Evolutionary conservation across 768 basidiomycete species (phyloP), one percentile per base, ranked within the genome.

Genomic region (Tricholomella constricta): DNA sequence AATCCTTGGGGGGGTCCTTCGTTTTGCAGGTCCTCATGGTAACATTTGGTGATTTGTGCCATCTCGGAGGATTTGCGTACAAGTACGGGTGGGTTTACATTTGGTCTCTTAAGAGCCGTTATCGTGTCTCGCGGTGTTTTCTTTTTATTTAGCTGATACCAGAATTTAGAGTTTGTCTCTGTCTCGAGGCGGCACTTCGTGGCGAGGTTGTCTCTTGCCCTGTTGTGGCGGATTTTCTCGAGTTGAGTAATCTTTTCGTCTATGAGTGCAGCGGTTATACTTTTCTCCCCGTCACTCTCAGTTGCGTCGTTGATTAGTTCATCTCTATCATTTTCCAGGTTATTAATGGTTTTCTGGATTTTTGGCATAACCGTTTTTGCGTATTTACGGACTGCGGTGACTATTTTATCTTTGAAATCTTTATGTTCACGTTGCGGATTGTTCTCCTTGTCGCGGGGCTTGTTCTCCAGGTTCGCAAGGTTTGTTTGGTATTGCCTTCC

Each of bases 1-100:
- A 40, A 29, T 38, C 52, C 35, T 15, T 56, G 26, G 38, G 35
- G 6, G 43, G 32, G 14, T n/a, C 48, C 61, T 26, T 48, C 49
- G 11, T 32, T 17, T 45, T 76, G 72, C 0, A 75, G 61, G 1
- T 59, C 9, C 1, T 67, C 47, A 41, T 74, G 69, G 43, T 71
- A 62, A 9, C 63, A 20, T 19, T 45, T 48, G 0, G 71, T 66
- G 0, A 74, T 46, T 0, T 70, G 45, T 0, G 71, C 67, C 74
- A 76, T 76, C n/a, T 66, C 45, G 0, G 52, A 7, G 0, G 70
- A 67, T 0, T 48, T 34, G 1, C 36, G 3, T 46, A 6, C 6
- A 6, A 29, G 29, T 29, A 6, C 6, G 6, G 38, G n/a, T 2
- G 46, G 34, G 0, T 48, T 14, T 0, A 1, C 8, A 29, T 38